phyloP scores from a whole-genome alignment of 1,284 basidiomycete genomes.

The Peniophora sp. region DNA sequence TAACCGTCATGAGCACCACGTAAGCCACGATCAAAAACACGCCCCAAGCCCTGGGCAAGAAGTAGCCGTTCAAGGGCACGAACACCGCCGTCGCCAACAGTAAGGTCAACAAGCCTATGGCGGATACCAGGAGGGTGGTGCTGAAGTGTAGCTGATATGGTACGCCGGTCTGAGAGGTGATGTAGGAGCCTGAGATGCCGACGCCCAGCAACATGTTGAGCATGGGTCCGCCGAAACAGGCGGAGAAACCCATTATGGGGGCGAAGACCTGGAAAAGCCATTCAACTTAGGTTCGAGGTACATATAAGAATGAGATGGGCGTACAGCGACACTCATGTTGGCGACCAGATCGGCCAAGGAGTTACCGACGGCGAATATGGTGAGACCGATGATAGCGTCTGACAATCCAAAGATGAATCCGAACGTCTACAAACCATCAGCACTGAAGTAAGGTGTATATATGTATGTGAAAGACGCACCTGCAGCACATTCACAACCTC shows the following conservation, averaged over 20 bases:
- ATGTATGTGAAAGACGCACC: slow-evolving; percentile 32
- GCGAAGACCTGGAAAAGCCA: slow-evolving; percentile 52
- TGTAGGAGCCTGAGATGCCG: slow-evolving; percentile 72
- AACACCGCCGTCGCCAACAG: slow-evolving; percentile 74
- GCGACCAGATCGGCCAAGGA: slow-evolving; percentile 95
- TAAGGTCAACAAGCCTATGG: slow-evolving; percentile 69
- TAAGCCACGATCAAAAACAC: slow-evolving; percentile 73
- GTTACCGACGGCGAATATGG: slow-evolving; percentile 95
- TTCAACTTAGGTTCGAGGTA: slow-evolving; percentile 2
- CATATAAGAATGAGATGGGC: slow-evolving; percentile 14
- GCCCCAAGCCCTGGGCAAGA: slow-evolving; percentile 77
- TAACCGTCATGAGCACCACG: slow-evolving; percentile 61
- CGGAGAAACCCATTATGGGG: slow-evolving; percentile 87
- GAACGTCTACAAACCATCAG: slow-evolving; percentile 55
- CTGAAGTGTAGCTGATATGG: slow-evolving; percentile 74
- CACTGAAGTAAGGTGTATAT: slow-evolving; percentile 1
- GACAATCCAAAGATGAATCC: slow-evolving; percentile 91
- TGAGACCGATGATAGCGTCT: slow-evolving; percentile 95
- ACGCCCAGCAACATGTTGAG: slow-evolving; percentile 92
- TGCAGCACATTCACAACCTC: slow-evolving; percentile 86
- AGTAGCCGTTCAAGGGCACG: slow-evolving; percentile 81
- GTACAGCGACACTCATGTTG: slow-evolving; percentile 86
- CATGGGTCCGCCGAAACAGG: slow-evolving; percentile 94
- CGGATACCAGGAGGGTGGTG: slow-evolving; percentile 78
- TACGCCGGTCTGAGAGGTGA: slow-evolving; percentile 51